A percentile compares a stretch with the other conserved stretches of the same genome.
phyloP scores from a whole-genome alignment of 164 flowering plant species.

The Berberis vulgaris region DNA sequence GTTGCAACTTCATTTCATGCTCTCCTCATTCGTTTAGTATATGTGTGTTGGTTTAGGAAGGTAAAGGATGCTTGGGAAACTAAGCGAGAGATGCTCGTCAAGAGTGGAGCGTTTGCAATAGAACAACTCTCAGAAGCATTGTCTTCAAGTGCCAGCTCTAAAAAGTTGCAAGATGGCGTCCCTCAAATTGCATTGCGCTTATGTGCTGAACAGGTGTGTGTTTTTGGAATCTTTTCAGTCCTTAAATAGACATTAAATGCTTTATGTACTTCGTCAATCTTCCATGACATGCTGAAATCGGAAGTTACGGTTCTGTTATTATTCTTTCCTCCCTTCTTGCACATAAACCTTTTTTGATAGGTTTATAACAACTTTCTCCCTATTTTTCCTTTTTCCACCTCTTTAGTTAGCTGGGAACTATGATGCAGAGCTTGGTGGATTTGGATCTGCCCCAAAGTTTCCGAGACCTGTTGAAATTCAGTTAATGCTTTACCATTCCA shows the following conservation, averaged over 20 bases:
- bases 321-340: no score
- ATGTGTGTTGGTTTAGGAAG: slow-evolving; percentile 34
- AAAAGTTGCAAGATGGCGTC: slow-evolving; percentile 46
- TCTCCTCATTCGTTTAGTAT: background rate
- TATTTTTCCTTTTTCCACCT: background rate
- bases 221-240: background rate
- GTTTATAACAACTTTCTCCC: background rate
- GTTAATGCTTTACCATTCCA: slow-evolving; percentile 64
- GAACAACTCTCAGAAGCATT: slow-evolving; percentile 85
- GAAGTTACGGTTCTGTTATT: no score
- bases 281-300: no score
- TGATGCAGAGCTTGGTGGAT: slow-evolving; percentile 73
- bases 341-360: background rate
- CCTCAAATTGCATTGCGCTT: slow-evolving; percentile 38
- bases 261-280: no score
- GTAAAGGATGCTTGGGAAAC: slow-evolving; percentile 90
- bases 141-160: slow-evolving; percentile 45
- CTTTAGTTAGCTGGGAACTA: slow-evolving; percentile 54
- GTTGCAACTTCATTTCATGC: background rate
- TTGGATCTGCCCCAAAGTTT: slow-evolving; percentile 91
- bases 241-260: no score
- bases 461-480: slow-evolving; percentile 94
- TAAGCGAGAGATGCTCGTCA: slow-evolving; percentile 55
- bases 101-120: slow-evolving; percentile 77
- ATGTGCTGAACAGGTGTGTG: slow-evolving; percentile 70